phyloP scores from a whole-genome alignment of 148 eudicot species.

The Diospyros kaki region DNA sequence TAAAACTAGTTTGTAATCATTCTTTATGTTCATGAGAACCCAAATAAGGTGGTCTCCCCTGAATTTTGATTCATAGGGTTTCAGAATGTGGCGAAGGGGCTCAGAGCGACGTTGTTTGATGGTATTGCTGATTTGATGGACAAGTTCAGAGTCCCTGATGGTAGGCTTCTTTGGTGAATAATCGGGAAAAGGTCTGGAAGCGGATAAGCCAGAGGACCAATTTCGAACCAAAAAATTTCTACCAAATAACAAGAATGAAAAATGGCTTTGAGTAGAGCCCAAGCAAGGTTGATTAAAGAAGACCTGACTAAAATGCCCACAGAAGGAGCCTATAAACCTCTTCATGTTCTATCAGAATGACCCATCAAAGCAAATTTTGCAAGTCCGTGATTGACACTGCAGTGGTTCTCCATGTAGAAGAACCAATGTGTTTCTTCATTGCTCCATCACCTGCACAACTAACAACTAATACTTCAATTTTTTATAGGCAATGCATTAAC shows the following conservation, averaged over 20 bases:
- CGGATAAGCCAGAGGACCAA: slow-evolving; percentile 32
- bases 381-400: slow-evolving; percentile 8
- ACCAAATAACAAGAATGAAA: slow-evolving; percentile 9
- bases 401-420: slow-evolving; percentile 30
- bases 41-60: slow-evolving; percentile 68
- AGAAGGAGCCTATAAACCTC: slow-evolving; percentile 31
- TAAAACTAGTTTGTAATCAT: slow-evolving; percentile 55
- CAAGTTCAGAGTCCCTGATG: slow-evolving; percentile 63
- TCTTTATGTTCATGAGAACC: slow-evolving; percentile 70
- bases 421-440: slow-evolving; percentile 22
- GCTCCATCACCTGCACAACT: slow-evolving; percentile 25
- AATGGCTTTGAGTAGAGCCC: slow-evolving; percentile 13
- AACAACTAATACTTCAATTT: neutral
- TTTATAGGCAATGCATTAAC: no score
- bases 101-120: slow-evolving; percentile 64
- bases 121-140: slow-evolving; percentile 52
- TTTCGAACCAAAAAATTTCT: slow-evolving; percentile 21
- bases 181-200: slow-evolving; percentile 63
- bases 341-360: slow-evolving; percentile 41
- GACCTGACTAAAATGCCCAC: slow-evolving; percentile 21
- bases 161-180: slow-evolving; percentile 70
- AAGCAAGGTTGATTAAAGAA: slow-evolving; percentile 17
- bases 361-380: slow-evolving; percentile 35
- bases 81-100: slow-evolving; percentile 49
- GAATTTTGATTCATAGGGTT: slow-evolving; percentile 62